Conservation (phyloP, 2,329 filamentous ascomycete species). For the Claviceps sp. region DNA sequence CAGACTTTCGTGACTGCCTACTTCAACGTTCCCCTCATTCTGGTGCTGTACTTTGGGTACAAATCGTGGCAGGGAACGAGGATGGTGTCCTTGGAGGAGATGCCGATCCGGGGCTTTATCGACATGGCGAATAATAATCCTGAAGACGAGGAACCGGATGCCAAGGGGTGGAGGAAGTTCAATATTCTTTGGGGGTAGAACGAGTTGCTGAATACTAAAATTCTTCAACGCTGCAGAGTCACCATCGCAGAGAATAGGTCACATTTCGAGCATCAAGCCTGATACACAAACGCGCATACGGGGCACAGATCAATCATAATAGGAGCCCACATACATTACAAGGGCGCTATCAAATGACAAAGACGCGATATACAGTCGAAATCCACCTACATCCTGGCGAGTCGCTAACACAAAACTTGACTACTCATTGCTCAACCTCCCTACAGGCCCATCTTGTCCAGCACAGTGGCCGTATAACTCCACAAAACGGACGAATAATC, state of each 20-base stretch:
- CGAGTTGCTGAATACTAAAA: neutral
- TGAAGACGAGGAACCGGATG: constrained; percentile 1
- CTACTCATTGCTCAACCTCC: no score
- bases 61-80: constrained; percentile 24
- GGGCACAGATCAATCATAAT: no score
- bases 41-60: constrained; percentile 42
- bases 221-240: neutral
- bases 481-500: constrained; percentile 14
- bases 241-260: neutral
- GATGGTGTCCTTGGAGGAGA: constrained; percentile 8
- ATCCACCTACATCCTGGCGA: neutral
- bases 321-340: no score
- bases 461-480: constrained; percentile 12
- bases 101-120: constrained; percentile 10
- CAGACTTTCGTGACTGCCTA: constrained; percentile 46
- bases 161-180: constrained; percentile 9
- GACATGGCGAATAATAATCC: constrained; percentile 7
- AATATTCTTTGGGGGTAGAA: constrained; percentile 9
- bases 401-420: neutral
- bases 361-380: no score
- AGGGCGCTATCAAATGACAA: no score
- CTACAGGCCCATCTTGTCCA: constrained; percentile 1
- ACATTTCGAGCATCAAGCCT: no score
- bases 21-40: constrained; percentile 42
- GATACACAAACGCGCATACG: no score